Evolutionary conservation across 352 stramenopile species (phyloP).

Genomic region (Pythium coloratum): DNA sequence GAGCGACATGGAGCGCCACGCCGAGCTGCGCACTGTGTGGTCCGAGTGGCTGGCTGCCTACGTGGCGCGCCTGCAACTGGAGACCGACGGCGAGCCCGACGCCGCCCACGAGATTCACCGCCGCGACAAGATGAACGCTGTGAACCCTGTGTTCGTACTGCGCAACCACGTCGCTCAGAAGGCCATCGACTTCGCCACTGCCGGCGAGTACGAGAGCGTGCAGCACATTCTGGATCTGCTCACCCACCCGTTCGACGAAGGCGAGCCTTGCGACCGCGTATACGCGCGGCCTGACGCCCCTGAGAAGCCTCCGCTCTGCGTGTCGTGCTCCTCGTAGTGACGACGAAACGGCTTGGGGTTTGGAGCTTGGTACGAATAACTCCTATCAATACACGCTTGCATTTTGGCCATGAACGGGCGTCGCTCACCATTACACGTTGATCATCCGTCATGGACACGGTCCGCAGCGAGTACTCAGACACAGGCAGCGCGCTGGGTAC

Average conservation of each 20-base stretch:
- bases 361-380: background rate
- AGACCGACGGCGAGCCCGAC: conserved; percentile 40
- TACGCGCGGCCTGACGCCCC: conserved; percentile 59
- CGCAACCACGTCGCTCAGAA: conserved; percentile 90
- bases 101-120: conserved; percentile 38
- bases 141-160: conserved; percentile 85
- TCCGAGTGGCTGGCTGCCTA: conserved; percentile 61
- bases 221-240: conserved; percentile 73
- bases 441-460: conserved; percentile 31
- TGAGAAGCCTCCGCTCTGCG: conserved; percentile 51
- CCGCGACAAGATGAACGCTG: conserved; percentile 45
- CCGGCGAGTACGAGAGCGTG: conserved; percentile 65
- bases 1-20: conserved; percentile 50
- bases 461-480: conserved; percentile 52
- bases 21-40: conserved; percentile 51
- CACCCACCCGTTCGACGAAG: conserved; percentile 68
- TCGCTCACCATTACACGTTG: background rate
- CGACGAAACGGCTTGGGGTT: background rate
- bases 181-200: conserved; percentile 78
- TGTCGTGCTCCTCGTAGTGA: conserved; percentile 81
- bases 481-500: conserved; percentile 27
- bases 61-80: conserved; percentile 40
- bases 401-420: background rate
- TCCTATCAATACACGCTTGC: conserved; percentile 22
- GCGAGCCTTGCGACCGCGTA: conserved; percentile 35